A percentile compares a stretch with the other conserved stretches of the same genome.
phyloP scores from a whole-genome alignment of 2,329 filamentous ascomycete species.

The Cladosporium sp. region DNA sequence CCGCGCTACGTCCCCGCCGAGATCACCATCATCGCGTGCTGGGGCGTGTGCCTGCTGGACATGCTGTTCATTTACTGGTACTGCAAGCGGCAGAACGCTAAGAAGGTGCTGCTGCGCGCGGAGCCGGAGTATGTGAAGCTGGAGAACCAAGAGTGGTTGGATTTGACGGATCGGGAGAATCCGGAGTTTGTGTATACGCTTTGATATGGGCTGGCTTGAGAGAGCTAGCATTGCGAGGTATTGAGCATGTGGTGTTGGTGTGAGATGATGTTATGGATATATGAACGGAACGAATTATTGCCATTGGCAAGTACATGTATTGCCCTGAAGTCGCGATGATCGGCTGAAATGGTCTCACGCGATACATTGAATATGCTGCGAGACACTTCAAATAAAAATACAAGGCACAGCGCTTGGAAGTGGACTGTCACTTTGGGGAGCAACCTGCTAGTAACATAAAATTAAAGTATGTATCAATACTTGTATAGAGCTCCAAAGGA shows the following conservation, averaged over 20 bases:
- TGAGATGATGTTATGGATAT: background rate
- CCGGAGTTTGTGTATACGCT: slow-evolving; percentile 58
- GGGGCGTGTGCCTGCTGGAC: slow-evolving; percentile 53
- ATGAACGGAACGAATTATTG: background rate
- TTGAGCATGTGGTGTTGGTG: background rate
- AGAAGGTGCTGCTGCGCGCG: slow-evolving; percentile 56
- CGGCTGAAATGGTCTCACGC: too few species aligned
- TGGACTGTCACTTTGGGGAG: too few species aligned
- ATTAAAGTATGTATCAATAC: background rate
- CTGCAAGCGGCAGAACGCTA: slow-evolving; percentile 59
- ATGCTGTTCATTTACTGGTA: slow-evolving; percentile 64
- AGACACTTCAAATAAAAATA: too few species aligned
- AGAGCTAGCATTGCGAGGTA: background rate
- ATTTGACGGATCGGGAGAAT: slow-evolving; percentile 66
- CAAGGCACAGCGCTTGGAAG: too few species aligned
- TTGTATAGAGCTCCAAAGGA: background rate
- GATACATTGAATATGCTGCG: too few species aligned
- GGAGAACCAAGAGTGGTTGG: slow-evolving; percentile 65
- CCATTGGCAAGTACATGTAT: too few species aligned
- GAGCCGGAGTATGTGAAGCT: slow-evolving; percentile 60
- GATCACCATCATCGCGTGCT: slow-evolving; percentile 64
- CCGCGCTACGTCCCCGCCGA: slow-evolving; percentile 64
- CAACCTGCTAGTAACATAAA: background rate
- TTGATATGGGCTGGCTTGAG: background rate
- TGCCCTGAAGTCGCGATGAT: too few species aligned